Conservation (phyloP, 2,329 filamentous ascomycete genomes). For the Colletotrichum falcatum region DNA sequence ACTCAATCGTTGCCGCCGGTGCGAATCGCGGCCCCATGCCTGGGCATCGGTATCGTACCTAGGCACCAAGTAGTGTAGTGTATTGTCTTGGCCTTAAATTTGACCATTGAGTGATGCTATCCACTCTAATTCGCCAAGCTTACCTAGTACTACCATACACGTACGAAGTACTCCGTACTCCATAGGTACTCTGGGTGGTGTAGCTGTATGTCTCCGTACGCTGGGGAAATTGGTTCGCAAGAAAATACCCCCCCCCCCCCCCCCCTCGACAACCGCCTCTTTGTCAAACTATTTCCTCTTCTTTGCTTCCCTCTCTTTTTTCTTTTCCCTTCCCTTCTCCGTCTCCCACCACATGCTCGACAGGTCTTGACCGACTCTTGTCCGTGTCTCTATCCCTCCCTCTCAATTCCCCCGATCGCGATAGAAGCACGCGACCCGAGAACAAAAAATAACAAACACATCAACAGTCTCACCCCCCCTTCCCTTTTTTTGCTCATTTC, state of each 20-base stretch:
- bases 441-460: not conserved
- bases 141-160: too few relatives aligned
- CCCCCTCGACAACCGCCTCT: slow-evolving; percentile 33
- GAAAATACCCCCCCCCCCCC: slow-evolving; percentile 7
- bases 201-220: not conserved
- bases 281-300: slow-evolving; percentile 10
- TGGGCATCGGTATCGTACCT: not conserved
- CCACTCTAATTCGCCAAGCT: slow-evolving; percentile 20
- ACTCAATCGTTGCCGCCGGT: slow-evolving; percentile 11
- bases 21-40: slow-evolving; percentile 17
- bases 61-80: too few relatives aligned
- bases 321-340: not conserved
- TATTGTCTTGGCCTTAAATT: slow-evolving; percentile 10
- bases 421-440: slow-evolving; percentile 10
- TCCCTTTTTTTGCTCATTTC: not conserved
- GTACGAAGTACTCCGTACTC: too few relatives aligned
- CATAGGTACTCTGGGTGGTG: too few relatives aligned
- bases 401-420: not conserved
- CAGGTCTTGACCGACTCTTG: slow-evolving; percentile 21
- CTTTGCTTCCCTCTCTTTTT: not conserved
- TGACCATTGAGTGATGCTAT: slow-evolving; percentile 22
- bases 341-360: slow-evolving; percentile 5
- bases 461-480: not conserved
- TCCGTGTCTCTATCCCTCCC: slow-evolving; percentile 3
- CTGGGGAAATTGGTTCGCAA: slow-evolving; percentile 30